phyloP scores from a whole-genome alignment of 176 grass and related monocot genomes.

The Aegilops bicornis region DNA sequence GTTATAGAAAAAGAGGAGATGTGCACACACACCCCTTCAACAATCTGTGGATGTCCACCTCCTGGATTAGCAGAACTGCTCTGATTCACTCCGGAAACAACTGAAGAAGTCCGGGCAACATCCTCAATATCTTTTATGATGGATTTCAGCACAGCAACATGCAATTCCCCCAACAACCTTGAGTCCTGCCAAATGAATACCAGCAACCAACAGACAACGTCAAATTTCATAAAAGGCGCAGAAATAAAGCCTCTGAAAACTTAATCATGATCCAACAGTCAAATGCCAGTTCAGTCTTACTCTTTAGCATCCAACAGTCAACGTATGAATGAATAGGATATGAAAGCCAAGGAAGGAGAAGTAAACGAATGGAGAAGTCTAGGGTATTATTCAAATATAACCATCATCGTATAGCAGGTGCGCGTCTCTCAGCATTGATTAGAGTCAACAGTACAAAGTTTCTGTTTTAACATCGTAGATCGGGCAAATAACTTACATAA shows the following conservation, averaged over 20 bases:
- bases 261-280: not conserved
- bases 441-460: not conserved
- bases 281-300: constrained; percentile 7
- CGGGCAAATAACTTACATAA: constrained; percentile 66
- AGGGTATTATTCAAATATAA: constrained; percentile 11
- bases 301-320: not conserved
- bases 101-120: constrained; percentile 76
- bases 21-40: constrained; percentile 67
- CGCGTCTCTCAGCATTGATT: not conserved
- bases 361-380: constrained; percentile 8
- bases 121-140: constrained; percentile 98
- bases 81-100: constrained; percentile 70
- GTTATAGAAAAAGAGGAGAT: constrained; percentile 16
- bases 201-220: not conserved
- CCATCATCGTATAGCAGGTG: not conserved
- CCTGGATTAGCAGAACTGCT: constrained; percentile 61
- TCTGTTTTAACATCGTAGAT: constrained; percentile 10
- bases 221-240: not conserved
- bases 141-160: constrained; percentile 79
- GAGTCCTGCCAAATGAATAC: constrained; percentile 66
- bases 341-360: not conserved
- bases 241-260: not conserved
- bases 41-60: constrained; percentile 81
- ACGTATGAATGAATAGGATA: not conserved
- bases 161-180: constrained; percentile 79